Conservation (phyloP, 2,329 filamentous ascomycete genomes). For the Sphaerostilbella broomeana region DNA sequence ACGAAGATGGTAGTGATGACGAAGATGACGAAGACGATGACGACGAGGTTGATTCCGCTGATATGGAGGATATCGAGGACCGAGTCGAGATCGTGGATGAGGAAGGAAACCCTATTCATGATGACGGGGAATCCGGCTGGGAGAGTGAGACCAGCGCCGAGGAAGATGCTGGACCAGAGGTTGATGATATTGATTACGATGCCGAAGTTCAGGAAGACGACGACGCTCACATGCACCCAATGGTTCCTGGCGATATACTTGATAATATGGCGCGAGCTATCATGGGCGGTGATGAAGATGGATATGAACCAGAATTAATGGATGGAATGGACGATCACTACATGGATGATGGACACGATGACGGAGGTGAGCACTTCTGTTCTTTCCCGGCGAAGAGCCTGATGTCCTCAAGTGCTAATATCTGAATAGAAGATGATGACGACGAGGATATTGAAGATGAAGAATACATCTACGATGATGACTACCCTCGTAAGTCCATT, state of each 20-base stretch:
- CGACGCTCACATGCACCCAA: constrained; percentile 40
- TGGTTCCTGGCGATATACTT: constrained; percentile 41
- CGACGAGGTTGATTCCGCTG: constrained; percentile 38
- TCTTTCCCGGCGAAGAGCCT: background rate
- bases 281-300: constrained; percentile 44
- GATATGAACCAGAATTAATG: constrained; percentile 46
- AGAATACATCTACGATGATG: constrained; percentile 55
- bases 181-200: constrained; percentile 49
- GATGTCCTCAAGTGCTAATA: constrained; percentile 9
- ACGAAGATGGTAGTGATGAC: constrained; percentile 55
- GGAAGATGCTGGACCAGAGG: constrained; percentile 46
- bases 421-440: constrained; percentile 40
- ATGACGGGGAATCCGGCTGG: constrained; percentile 55
- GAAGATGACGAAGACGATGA: constrained; percentile 45
- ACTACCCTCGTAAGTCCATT: constrained; percentile 46
- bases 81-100: constrained; percentile 56
- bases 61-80: constrained; percentile 48
- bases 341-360: constrained; percentile 51
- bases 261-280: constrained; percentile 52
- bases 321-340: constrained; percentile 47
- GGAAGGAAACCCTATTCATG: constrained; percentile 51
- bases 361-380: constrained; percentile 39
- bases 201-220: constrained; percentile 49
- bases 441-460: constrained; percentile 68
- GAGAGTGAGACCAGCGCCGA: constrained; percentile 55